Conservation (phyloP, 2,329 filamentous ascomycete genomes). For the Pleomassaria siparia region DNA sequence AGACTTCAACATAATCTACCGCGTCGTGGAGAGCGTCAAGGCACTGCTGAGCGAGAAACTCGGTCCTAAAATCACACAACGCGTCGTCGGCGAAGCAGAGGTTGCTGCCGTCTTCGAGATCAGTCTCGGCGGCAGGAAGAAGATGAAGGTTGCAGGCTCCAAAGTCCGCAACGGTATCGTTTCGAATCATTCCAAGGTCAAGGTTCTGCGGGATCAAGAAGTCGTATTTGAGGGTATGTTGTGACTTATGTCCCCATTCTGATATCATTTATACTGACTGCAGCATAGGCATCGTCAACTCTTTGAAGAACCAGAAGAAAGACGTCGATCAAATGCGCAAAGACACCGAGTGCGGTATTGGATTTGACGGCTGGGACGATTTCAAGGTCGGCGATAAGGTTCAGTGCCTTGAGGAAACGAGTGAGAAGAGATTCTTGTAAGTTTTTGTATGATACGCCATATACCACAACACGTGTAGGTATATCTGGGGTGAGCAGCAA, state of each 20-base stretch:
- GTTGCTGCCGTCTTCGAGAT: slow-evolving; percentile 82
- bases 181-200: slow-evolving; percentile 63
- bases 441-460: no score
- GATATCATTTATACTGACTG: slow-evolving; percentile 8
- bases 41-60: slow-evolving; percentile 69
- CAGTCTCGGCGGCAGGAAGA: slow-evolving; percentile 70
- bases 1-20: slow-evolving; percentile 85
- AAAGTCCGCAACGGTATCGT: slow-evolving; percentile 82
- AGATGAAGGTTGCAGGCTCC: slow-evolving; percentile 80
- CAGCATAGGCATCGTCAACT: slow-evolving; percentile 71
- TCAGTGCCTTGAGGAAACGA: slow-evolving; percentile 80
- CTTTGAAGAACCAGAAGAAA: slow-evolving; percentile 90
- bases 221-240: slow-evolving; percentile 79
- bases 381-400: slow-evolving; percentile 81
- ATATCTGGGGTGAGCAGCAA: no score
- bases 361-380: slow-evolving; percentile 76
- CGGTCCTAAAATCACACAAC: slow-evolving; percentile 64
- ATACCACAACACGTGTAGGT: neutral
- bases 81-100: slow-evolving; percentile 85
- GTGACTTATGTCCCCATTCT: neutral
- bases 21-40: slow-evolving; percentile 72
- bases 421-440: slow-evolving; percentile 65
- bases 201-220: slow-evolving; percentile 70
- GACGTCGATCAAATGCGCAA: slow-evolving; percentile 88
- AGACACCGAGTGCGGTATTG: slow-evolving; percentile 89